Base-by-base conservation (phyloP, 73 alveolate genomes). In the Stentor roeselii region DNA sequence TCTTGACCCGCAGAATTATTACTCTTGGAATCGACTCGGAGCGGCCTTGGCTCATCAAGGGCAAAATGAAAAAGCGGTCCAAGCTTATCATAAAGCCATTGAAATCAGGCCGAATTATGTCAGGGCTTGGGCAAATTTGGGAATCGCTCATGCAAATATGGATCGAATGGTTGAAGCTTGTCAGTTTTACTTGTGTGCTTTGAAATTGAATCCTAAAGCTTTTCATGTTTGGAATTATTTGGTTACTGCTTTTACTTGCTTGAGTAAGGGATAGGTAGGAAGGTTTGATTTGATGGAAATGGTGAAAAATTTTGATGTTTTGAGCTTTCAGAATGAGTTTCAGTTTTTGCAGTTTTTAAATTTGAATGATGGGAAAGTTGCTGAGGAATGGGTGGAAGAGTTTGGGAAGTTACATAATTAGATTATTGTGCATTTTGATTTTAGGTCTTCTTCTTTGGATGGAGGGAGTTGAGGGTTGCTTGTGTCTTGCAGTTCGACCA, bases 101-200 rank as follows among this genome's bases (percentile, higher is more conserved):
- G 97, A 91, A 38, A 76, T 95, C 27, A 92, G 95, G 78, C 99
- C 99, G n/a, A 93, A 92, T 86, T 87, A 88, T 42, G 98, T 94
- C 3, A 87, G 99, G 86, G 96, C 93, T 3, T 86, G 97, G 96
- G 98, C 95, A 3, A 95, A 95, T 83, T 74, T 95, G 3, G 99
- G 97, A 36, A 77, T 95, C 32, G 98, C 98, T 4, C 80, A 94
- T 82, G 82, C 94, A 6, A 92, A 87, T 60, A 74, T 59, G 59
- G 92, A 86, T 27, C 86, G 87, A 38, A 93, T 84, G 78, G 75
- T 21, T 3, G 92, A 85, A 11, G 94, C 98, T 11, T 87, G 88
- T 40, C 95, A 94, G 21, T 88, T 85, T 39, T 94, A 94, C 87
- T 61, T 95, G 14, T 88, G 92, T 87, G 98, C 98, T 30, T 80